Percentiles rank a stretch among this genome's conserved stretches.
These are phyloP conservation scores for Tritrichomonas foetus DNA, from an alignment of 208 protist species.

Conservation along the genomic window DNA sequence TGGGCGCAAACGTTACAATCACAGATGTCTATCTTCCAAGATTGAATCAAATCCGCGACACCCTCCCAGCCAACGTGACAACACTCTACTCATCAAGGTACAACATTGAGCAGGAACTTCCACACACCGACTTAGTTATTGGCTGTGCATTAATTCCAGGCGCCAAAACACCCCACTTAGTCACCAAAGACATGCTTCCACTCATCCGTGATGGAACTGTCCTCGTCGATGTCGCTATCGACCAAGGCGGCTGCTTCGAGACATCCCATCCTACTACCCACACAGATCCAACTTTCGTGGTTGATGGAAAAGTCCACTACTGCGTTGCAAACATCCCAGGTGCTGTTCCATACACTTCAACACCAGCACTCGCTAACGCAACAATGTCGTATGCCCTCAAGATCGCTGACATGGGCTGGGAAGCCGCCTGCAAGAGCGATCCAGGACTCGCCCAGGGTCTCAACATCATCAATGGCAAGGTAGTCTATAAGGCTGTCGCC, in stretches of 20 bases:
- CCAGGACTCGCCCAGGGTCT: constrained; percentile 21
- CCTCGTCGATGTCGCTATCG: background rate
- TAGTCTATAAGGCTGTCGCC: background rate
- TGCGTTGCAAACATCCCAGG: constrained; percentile 42
- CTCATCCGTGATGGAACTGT: background rate
- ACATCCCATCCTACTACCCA: constrained; percentile 36
- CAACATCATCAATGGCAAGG: constrained; percentile 32
- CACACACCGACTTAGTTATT: constrained; percentile 25
- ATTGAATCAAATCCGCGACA: background rate
- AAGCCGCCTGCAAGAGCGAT: background rate
- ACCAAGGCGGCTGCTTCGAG: constrained; percentile 40
- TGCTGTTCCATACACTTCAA: constrained; percentile 39
- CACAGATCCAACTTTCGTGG: background rate
- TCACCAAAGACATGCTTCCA: background rate
- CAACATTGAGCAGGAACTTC: constrained; percentile 28
- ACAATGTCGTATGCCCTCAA: constrained; percentile 8
- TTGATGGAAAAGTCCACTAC: constrained; percentile 17
- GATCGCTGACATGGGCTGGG: constrained; percentile 29
- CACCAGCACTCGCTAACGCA: constrained; percentile 36
- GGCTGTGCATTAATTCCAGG: constrained; percentile 23
- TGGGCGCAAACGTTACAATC: constrained; percentile 35
- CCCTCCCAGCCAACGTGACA: background rate
- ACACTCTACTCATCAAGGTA: constrained; percentile 20
- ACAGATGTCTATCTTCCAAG: background rate
- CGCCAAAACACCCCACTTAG: background rate